Percentiles rank a stretch among this genome's conserved stretches.
Conservation (phyloP, 352 stramenopile species). For the Achlya hypogyna region DNA sequence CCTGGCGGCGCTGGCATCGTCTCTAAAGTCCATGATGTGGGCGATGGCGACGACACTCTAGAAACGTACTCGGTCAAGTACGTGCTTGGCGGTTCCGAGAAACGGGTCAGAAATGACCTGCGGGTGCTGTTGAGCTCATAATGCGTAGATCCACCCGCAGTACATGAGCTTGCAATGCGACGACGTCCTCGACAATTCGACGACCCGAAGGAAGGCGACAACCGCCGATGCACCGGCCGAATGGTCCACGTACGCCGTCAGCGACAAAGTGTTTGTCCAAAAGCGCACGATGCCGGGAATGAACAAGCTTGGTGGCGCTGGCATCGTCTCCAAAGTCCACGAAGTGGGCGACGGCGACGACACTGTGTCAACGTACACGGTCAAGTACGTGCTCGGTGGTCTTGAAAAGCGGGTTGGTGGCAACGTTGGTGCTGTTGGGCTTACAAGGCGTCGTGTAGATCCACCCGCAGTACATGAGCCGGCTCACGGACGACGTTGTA, state of each 20-base stretch:
- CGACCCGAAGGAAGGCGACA: neutral
- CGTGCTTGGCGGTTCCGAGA: slow-evolving; percentile 65
- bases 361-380: slow-evolving; percentile 31
- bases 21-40: slow-evolving; percentile 28
- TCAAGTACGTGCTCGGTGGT: slow-evolving; percentile 79
- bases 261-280: slow-evolving; percentile 22
- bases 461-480: slow-evolving; percentile 42
- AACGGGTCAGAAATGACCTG: slow-evolving; percentile 26
- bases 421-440: too few species aligned
- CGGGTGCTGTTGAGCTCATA: too few species aligned
- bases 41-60: slow-evolving; percentile 32
- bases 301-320: slow-evolving; percentile 67
- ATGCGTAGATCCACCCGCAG: slow-evolving; percentile 34
- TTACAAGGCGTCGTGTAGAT: slow-evolving; percentile 32
- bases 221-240: neutral
- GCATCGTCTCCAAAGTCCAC: slow-evolving; percentile 37
- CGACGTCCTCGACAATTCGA: slow-evolving; percentile 57
- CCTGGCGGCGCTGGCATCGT: slow-evolving; percentile 52
- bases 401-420: slow-evolving; percentile 60
- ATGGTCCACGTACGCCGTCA: too few species aligned
- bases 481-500: slow-evolving; percentile 60
- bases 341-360: slow-evolving; percentile 35
- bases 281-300: slow-evolving; percentile 65
- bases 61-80: slow-evolving; percentile 72
- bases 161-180: slow-evolving; percentile 66